Percentiles rank a stretch among this genome's conserved stretches.
Evolutionary conservation across 176 grass and related monocot genomes (phyloP).

Genomic region (Leersia perrieri): DNA sequence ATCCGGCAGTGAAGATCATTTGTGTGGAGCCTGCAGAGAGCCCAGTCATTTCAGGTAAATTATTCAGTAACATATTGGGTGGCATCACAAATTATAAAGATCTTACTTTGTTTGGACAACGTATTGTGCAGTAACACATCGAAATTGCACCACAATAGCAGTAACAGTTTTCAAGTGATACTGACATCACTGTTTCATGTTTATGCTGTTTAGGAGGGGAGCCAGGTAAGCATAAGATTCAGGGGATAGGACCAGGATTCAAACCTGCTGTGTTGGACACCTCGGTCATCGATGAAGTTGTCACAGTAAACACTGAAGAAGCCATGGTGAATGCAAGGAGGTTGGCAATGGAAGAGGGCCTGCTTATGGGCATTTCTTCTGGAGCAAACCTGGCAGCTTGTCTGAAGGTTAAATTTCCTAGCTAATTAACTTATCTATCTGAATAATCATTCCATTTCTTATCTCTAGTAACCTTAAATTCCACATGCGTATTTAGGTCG

Average conservation of each 20-base stretch:
- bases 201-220: slow-evolving; percentile 52
- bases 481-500: slow-evolving; percentile 30
- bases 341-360: slow-evolving; percentile 75
- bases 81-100: background rate
- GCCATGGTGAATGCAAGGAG: slow-evolving; percentile 72
- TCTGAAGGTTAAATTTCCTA: slow-evolving; percentile 51
- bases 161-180: no score
- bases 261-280: slow-evolving; percentile 65
- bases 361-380: slow-evolving; percentile 91
- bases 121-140: background rate
- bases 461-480: background rate
- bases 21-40: slow-evolving; percentile 76
- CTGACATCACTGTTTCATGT: background rate
- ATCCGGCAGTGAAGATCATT: slow-evolving; percentile 55
- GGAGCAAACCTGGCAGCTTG: slow-evolving; percentile 86
- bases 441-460: background rate
- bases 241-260: slow-evolving; percentile 75
- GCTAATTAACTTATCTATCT: background rate
- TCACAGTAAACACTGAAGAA: slow-evolving; percentile 64
- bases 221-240: slow-evolving; percentile 76
- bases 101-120: background rate
- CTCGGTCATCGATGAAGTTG: slow-evolving; percentile 56
- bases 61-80: no score
- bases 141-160: background rate
- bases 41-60: slow-evolving; percentile 62